Conservation (phyloP, 176 grass and related monocot genomes). For the Carex myosuroides region DNA sequence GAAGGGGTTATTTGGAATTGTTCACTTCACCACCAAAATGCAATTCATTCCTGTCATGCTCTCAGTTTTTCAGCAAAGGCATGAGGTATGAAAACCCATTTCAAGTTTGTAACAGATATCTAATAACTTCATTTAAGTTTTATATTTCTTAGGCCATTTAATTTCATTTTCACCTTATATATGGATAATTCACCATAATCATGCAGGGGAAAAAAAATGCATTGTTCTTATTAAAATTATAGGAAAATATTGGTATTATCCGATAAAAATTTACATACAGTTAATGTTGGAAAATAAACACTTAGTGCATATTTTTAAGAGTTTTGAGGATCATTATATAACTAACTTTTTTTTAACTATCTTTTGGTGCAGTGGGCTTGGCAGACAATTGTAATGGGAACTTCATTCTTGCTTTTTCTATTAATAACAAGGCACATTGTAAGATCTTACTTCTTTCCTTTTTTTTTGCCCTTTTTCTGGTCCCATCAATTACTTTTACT, state of each 20-base stretch:
- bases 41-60: slow-evolving; percentile 71
- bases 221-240: no score
- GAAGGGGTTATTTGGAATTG: slow-evolving; percentile 81
- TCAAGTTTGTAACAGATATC: background rate
- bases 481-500: slow-evolving; percentile 10
- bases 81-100: slow-evolving; percentile 40
- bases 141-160: background rate
- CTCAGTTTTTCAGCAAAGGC: slow-evolving; percentile 54
- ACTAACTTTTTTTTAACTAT: background rate
- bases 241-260: no score
- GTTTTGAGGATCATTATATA: background rate
- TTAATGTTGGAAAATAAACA: background rate
- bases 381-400: slow-evolving; percentile 88
- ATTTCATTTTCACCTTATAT: background rate
- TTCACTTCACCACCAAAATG: slow-evolving; percentile 89
- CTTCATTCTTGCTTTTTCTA: slow-evolving; percentile 78
- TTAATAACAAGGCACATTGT: slow-evolving; percentile 79
- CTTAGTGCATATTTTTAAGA: background rate
- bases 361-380: slow-evolving; percentile 61
- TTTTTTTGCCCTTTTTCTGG: background rate
- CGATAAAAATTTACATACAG: no score
- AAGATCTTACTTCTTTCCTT: slow-evolving; percentile 27
- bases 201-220: no score
- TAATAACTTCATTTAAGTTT: background rate
- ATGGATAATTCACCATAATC: background rate